Evolutionary conservation across 176 grass and related monocot species (phyloP).

Genomic region (Hordeum marinum): DNA sequence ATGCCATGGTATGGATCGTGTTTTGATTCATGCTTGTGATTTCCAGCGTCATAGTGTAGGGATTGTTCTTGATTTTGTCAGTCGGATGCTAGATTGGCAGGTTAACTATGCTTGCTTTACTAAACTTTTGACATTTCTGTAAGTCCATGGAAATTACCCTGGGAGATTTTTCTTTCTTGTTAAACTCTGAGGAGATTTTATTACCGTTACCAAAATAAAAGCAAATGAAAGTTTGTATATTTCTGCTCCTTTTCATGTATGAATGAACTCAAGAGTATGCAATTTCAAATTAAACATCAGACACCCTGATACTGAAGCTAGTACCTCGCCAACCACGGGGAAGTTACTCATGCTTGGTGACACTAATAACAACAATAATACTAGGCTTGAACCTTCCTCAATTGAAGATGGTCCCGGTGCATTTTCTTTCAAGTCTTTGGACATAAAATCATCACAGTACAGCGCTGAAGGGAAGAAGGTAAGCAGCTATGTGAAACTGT

Average conservation of each 20-base stretch:
- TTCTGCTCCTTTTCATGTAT: neutral
- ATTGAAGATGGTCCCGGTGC: conserved; percentile 17
- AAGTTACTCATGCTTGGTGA: conserved; percentile 39
- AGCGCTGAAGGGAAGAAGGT: conserved; percentile 38
- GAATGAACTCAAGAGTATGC: neutral
- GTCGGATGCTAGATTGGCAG: neutral
- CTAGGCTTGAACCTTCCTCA: conserved; percentile 15
- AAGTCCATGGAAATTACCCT: neutral
- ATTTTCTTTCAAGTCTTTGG: conserved; percentile 55
- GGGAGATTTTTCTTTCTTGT: neutral
- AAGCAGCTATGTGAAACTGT: neutral
- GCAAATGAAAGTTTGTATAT: neutral
- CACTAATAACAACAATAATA: neutral
- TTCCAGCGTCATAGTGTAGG: neutral
- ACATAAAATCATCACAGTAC: conserved; percentile 41
- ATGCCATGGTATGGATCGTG: conserved; percentile 46
- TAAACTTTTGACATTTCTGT: conserved; percentile 17
- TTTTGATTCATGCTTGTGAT: neutral
- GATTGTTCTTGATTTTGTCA: neutral
- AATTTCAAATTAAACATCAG: neutral
- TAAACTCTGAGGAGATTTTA: neutral
- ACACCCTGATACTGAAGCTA: neutral
- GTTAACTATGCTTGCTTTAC: conserved; percentile 17
- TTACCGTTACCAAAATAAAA: neutral
- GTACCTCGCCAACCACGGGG: conserved; percentile 61